These are phyloP conservation scores for Suillus subluteus DNA, from an alignment of 768 basidiomycete species.

Conservation along the genomic window DNA sequence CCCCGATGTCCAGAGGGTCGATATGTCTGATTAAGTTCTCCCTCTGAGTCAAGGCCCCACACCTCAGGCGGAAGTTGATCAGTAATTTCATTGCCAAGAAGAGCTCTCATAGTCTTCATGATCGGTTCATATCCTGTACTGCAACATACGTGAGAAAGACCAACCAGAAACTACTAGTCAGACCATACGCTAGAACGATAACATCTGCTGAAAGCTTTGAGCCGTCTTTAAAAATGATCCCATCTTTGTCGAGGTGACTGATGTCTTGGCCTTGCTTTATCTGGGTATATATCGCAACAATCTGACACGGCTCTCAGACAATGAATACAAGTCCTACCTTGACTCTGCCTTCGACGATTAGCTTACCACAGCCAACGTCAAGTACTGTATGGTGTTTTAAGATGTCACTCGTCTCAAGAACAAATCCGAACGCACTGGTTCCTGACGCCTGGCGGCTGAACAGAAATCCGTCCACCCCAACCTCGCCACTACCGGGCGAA, in stretches of 20 bases:
- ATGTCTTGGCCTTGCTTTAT: background rate
- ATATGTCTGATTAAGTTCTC: background rate
- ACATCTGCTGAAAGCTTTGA: background rate
- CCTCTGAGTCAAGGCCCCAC: background rate
- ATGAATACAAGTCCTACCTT: background rate
- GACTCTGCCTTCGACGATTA: background rate
- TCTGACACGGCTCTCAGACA: background rate
- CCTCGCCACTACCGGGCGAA: background rate
- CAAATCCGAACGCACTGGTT: background rate
- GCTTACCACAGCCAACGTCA: background rate
- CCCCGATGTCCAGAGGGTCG: background rate
- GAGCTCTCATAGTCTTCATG: background rate
- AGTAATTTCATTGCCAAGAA: background rate
- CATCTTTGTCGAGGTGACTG: background rate
- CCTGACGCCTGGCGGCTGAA: background rate
- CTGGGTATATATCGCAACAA: background rate
- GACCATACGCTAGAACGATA: background rate
- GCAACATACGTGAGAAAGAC: background rate
- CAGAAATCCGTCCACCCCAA: background rate
- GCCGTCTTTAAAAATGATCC: background rate
- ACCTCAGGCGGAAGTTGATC: background rate
- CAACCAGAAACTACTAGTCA: background rate
- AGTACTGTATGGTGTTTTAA: background rate
- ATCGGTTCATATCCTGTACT: background rate
- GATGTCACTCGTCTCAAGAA: background rate